Evolutionary conservation across 208 protist genomes (phyloP).

Genomic region (Leishmania lainsoni): DNA sequence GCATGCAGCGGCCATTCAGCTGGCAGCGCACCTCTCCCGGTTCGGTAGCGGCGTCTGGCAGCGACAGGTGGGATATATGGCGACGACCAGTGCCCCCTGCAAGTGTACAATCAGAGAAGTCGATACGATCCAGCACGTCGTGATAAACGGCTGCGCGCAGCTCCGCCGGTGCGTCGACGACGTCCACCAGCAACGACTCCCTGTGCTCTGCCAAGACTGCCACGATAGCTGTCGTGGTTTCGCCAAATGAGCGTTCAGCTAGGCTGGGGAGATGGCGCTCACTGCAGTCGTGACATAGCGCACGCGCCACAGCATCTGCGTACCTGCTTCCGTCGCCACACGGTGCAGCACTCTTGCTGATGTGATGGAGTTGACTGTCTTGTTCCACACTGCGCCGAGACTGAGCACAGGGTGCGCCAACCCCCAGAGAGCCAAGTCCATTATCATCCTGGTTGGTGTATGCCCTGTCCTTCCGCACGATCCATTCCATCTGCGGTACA

Average conservation of each 20-base stretch:
- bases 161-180: slow-evolving; percentile 44
- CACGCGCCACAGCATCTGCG: background rate
- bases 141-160: slow-evolving; percentile 55
- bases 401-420: background rate
- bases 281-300: background rate
- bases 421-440: background rate
- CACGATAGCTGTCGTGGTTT: slow-evolving; percentile 26
- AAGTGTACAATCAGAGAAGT: slow-evolving; percentile 37
- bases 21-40: slow-evolving; percentile 29
- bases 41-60: background rate
- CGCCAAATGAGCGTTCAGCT: background rate
- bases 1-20: slow-evolving; percentile 46
- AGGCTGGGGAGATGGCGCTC: background rate
- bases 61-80: background rate
- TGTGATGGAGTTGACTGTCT: background rate
- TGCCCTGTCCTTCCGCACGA: background rate
- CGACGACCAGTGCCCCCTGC: background rate
- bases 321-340: background rate
- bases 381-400: background rate
- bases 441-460: background rate
- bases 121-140: slow-evolving; percentile 44
- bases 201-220: slow-evolving; percentile 43
- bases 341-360: background rate
- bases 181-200: slow-evolving; percentile 35
- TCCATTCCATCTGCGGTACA: slow-evolving; percentile 46